Evolutionary conservation across 768 basidiomycete genomes (phyloP), one percentile per base, ranked within the genome.

Genomic region (Suillus occidentalis): DNA sequence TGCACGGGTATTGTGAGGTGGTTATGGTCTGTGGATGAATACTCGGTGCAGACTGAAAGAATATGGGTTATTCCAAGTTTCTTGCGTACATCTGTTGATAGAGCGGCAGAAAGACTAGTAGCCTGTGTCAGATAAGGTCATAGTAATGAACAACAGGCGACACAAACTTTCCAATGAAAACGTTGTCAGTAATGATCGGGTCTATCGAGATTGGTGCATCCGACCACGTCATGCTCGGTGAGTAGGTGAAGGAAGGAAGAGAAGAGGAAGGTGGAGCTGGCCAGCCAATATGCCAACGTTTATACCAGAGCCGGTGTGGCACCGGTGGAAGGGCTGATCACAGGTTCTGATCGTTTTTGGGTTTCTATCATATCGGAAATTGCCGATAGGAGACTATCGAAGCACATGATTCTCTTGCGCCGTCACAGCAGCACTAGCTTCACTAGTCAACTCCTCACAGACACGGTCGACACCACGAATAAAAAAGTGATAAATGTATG

Each of bases 21-120:
- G 58, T 81, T 78, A 18, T 75, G 72, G 8, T 75, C 78, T 1
- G 79, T 78, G 16, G 85, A 84, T 1, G 79, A 73, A 64, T 79
- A 80, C n/a, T 87, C 85, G 0, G 80, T 81, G 67, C 87, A 88
- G 56, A 87, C 85, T 5, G 87, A 87, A 20, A 88, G 64, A 42
- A 84, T 67, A 67, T 88, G 87, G 0, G 87, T 85, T 63, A 84
- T 84, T 25, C 81, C 80, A n/a, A 79, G n/a, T 28, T 69, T 73
- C 60, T 66, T 62, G 45, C 69, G 72, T 31, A 71, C 53, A 56
- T 76, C 74, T 4, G 68, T 72, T 47, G 77, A 77, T 59, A 78
- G 70, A 39, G 78, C 78, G 0, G 78, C 69, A 2, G 76, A 69
- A 34, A 79, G 69, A 63, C 78, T 79, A 6, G 42, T 13, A n/a